phyloP scores from a whole-genome alignment of 2,329 filamentous ascomycete genomes.

The Monilinia polystroma region DNA sequence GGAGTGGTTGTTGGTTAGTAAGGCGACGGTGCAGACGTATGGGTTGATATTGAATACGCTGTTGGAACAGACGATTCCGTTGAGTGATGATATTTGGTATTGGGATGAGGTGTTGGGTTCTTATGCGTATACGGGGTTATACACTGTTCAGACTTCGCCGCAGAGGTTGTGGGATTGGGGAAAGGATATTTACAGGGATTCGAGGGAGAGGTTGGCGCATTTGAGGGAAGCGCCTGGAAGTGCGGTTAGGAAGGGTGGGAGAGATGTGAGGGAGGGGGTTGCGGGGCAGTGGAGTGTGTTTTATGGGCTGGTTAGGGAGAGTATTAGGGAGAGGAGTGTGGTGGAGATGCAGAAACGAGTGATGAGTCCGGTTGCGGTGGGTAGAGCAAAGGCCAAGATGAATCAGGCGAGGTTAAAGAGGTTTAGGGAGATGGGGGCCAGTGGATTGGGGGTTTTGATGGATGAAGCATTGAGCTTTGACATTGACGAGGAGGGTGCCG shows the following conservation, averaged over 20 bases:
- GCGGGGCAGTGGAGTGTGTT: conserved; percentile 65
- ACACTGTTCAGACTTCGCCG: conserved; percentile 84
- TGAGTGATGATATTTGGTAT: conserved; percentile 89
- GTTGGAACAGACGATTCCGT: conserved; percentile 76
- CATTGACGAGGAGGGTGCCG: conserved; percentile 55
- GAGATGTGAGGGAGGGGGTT: conserved; percentile 41
- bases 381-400: conserved; percentile 69
- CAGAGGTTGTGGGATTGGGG: conserved; percentile 70
- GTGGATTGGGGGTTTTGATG: conserved; percentile 81
- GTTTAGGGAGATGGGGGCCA: conserved; percentile 77
- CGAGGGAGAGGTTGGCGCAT: conserved; percentile 35
- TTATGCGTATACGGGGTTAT: conserved; percentile 74
- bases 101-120: conserved; percentile 89
- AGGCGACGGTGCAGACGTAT: conserved; percentile 88
- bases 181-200: conserved; percentile 65
- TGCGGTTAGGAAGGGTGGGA: conserved; percentile 30
- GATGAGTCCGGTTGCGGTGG: conserved; percentile 74
- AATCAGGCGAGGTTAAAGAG: conserved; percentile 72
- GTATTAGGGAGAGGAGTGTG: conserved; percentile 70
- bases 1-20: conserved; percentile 87
- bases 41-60: conserved; percentile 75
- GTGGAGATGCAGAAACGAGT: conserved; percentile 69
- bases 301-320: conserved; percentile 76
- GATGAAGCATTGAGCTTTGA: conserved; percentile 77
- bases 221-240: conserved; percentile 36